Evolutionary conservation across 345 rosid genomes (phyloP).

Genomic region (Gossypium rotundifolium): DNA sequence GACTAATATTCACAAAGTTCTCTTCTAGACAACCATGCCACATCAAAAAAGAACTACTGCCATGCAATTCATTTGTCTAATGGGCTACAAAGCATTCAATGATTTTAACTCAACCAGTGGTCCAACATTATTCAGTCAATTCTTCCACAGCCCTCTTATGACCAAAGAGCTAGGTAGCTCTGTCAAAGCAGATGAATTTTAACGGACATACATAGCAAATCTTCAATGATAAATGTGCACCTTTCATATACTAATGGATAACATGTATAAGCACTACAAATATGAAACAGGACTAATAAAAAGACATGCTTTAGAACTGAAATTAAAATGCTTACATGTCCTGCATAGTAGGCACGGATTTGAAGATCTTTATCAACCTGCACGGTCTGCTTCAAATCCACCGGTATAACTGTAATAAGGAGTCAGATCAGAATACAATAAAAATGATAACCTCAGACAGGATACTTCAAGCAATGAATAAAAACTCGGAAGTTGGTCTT

Average conservation of each 20-base stretch:
- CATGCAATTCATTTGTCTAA: neutral
- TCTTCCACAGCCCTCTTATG: neutral
- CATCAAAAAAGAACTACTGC: neutral
- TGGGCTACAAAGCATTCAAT: neutral
- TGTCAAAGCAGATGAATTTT: neutral
- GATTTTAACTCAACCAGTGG: neutral
- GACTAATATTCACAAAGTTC: neutral
- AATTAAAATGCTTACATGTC: constrained; percentile 62
- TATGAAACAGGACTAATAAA: constrained; percentile 1
- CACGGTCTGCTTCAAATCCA: constrained; percentile 90
- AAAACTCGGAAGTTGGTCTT: neutral
- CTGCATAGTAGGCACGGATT: constrained; percentile 91
- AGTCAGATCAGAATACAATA: neutral
- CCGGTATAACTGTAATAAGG: constrained; percentile 55
- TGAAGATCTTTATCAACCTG: constrained; percentile 86
- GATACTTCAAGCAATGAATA: neutral
- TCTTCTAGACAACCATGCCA: neutral
- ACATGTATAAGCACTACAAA: neutral
- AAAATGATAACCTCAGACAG: neutral
- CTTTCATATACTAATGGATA: neutral
- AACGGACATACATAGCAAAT: neutral
- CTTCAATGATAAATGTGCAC: neutral
- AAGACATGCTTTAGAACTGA: neutral
- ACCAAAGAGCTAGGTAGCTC: neutral
- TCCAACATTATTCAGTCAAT: neutral